Base-by-base conservation (phyloP, 305 asterid species). In the Fraxinus ornus region DNA sequence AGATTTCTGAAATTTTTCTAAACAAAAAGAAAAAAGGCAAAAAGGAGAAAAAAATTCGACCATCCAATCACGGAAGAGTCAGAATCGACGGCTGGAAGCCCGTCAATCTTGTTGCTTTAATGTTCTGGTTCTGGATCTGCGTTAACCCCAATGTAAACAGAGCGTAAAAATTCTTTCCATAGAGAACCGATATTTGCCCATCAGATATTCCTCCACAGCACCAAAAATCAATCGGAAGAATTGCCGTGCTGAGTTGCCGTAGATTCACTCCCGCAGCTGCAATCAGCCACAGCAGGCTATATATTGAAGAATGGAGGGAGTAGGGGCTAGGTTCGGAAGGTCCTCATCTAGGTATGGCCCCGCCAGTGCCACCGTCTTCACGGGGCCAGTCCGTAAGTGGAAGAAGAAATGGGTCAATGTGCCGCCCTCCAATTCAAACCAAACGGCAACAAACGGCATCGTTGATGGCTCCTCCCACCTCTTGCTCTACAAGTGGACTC, bases 271-370 rank as follows among this genome's bases (percentile, higher is more conserved):
- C 62, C 66, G 57, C 80, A 76, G 7, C 49, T 9, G 10, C 47
- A 68, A 81, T 80, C 33, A 3, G 33, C 80, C 78, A 76, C 52
- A 83, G 62, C 15, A 12, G 80, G 24, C 62, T 60, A 12, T 21
- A 49, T 28, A 26, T 66, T 24, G 35, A 24, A n/a, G 75, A 89
- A 90, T 95, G 99, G 99, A 95, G 91, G 99, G 97, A 33, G 98
- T 95, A 3, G 99, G 99, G 76, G 99, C 97, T 33, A 87, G 99
- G 77, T 85, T 92, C 22, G 97, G 99, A 19, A 93, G 99, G 84
- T 89, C 97, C 26, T 95, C 99, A 21, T 82, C 92, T 75, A 92
- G 97, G 7, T 95, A 93, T 89, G 97, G 95, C 33, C 94, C 98
- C 55, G 79, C 97, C 19, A 90, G 96, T 57, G 97, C 97, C 22